Evolutionary conservation across 345 rosid genomes (phyloP).

Genomic region (Gossypium stocksii): DNA sequence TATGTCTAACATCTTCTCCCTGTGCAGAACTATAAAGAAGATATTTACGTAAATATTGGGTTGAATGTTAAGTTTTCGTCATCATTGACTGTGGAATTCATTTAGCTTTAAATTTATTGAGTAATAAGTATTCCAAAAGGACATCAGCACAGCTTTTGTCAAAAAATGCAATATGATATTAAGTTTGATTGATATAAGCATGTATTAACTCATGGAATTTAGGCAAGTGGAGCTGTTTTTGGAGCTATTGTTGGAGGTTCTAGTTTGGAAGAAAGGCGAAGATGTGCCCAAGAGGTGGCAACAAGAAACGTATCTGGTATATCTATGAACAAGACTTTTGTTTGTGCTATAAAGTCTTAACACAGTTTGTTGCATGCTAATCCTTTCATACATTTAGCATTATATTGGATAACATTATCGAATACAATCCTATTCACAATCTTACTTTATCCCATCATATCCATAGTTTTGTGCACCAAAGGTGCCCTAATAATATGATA

Average conservation of each 20-base stretch:
- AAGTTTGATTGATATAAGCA: not conserved
- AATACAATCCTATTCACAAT: not conserved
- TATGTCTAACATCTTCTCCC: not conserved
- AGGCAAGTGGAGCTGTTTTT: slow-evolving; percentile 56
- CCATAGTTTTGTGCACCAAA: not conserved
- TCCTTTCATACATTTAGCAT: not conserved
- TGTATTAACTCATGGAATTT: slow-evolving; percentile 17
- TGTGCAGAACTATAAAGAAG: not conserved
- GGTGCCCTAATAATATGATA: not conserved
- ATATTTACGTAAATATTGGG: not conserved
- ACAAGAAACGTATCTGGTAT: slow-evolving; percentile 54
- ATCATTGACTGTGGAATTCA: not conserved
- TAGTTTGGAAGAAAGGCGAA: slow-evolving; percentile 43
- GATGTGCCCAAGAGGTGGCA: slow-evolving; percentile 54
- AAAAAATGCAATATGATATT: not conserved
- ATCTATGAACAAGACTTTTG: not conserved
- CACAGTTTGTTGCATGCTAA: not conserved
- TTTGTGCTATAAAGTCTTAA: not conserved
- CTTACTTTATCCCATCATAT: not conserved
- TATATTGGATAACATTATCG: not conserved
- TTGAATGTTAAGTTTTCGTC: not conserved
- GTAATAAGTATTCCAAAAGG: not conserved
- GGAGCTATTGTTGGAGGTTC: slow-evolving; percentile 84
- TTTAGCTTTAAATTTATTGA: not conserved
- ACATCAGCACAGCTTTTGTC: not conserved